Percentiles rank a stretch among this genome's conserved stretches.
These are phyloP conservation scores for Cyathus striatus DNA, from an alignment of 768 basidiomycete genomes.

Conservation along the genomic window DNA sequence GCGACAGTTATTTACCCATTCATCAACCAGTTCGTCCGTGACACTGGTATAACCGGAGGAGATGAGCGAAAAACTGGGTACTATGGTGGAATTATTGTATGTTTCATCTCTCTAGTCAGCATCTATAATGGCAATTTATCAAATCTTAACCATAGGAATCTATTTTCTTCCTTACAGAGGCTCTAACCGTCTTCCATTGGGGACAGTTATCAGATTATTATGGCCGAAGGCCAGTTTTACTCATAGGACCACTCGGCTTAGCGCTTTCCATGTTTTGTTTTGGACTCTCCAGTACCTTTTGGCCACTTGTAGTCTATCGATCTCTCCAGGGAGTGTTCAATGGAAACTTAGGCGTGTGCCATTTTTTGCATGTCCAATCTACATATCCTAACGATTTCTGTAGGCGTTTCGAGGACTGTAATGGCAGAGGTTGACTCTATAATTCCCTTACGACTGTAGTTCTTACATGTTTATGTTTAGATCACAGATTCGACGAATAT, in stretches of 20 bases:
- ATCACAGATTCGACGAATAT: constrained; percentile 22
- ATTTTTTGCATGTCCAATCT: not conserved
- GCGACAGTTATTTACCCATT: constrained; percentile 36
- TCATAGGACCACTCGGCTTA: constrained; percentile 26
- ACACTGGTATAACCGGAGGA: constrained; percentile 28
- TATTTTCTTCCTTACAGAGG: constrained; percentile 27
- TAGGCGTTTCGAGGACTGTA: constrained; percentile 26
- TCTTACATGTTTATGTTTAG: constrained; percentile 7
- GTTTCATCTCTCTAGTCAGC: too few relatives aligned
- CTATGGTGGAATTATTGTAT: constrained; percentile 34
- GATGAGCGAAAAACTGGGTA: constrained; percentile 34
- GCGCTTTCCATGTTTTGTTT: constrained; percentile 23
- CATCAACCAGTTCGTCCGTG: constrained; percentile 28
- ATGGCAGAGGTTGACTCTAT: constrained; percentile 28
- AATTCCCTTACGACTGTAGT: not conserved
- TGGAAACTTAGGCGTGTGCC: constrained; percentile 21
- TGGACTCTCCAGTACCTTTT: constrained; percentile 26
- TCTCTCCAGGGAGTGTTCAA: constrained; percentile 24
- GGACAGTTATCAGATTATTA: constrained; percentile 25
- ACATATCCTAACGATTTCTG: constrained; percentile 3
- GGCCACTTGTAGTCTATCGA: constrained; percentile 15
- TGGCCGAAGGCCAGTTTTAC: constrained; percentile 27
- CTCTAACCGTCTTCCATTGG: constrained; percentile 27
- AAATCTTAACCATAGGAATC: constrained; percentile 20
- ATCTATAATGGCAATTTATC: not conserved